Evolutionary conservation across 306 rosid genomes (phyloP).

Genomic region (Cucumis cinereus): DNA sequence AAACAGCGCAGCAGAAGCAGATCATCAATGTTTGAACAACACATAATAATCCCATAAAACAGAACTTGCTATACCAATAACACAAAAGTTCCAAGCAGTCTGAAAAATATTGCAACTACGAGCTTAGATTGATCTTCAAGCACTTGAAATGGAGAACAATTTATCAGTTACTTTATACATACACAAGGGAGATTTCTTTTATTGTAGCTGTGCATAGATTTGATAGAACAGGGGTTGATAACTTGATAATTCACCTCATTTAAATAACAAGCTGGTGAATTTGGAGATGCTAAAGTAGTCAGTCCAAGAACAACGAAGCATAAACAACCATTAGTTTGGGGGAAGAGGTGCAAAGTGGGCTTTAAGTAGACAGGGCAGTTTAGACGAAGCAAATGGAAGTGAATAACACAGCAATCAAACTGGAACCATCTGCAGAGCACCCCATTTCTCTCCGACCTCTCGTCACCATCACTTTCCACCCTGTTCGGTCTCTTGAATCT

Average conservation of each 20-base stretch:
- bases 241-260: neutral
- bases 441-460: conserved; percentile 1
- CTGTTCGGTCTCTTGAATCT: neutral
- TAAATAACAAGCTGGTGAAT: conserved; percentile 9
- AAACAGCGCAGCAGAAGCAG: neutral
- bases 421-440: neutral
- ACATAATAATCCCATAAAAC: neutral
- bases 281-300: conserved; percentile 9
- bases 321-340: neutral
- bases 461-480: neutral
- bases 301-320: conserved; percentile 4
- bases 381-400: neutral
- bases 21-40: neutral
- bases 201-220: neutral
- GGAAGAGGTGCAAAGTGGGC: neutral
- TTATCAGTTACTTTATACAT: neutral
- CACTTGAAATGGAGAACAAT: neutral
- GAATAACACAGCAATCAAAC: neutral
- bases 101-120: neutral
- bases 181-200: neutral
- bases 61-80: neutral
- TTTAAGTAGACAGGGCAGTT: neutral
- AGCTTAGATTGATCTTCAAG: neutral
- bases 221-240: neutral
- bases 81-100: neutral